phyloP scores from a whole-genome alignment of 2,329 filamentous ascomycete species.

The Beauveria scarabaeidicola region DNA sequence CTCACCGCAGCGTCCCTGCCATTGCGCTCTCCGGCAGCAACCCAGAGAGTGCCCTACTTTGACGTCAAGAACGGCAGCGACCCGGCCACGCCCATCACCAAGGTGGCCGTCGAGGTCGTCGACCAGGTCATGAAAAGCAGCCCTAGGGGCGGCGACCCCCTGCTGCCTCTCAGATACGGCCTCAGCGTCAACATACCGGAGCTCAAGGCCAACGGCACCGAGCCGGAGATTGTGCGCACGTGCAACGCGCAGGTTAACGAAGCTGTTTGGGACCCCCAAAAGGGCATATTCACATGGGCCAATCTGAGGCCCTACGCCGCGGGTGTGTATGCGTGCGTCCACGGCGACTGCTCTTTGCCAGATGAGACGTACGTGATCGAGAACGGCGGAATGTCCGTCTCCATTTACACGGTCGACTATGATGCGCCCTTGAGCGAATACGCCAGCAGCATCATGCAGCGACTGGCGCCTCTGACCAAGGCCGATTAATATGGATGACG shows the following conservation, averaged over 20 bases:
- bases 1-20: conserved; percentile 39
- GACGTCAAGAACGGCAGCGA: conserved; percentile 31
- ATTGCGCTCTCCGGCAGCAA: conserved; percentile 40
- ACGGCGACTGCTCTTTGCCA: conserved; percentile 41
- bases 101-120: conserved; percentile 35
- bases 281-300: conserved; percentile 34
- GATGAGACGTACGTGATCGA: conserved; percentile 41
- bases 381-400: conserved; percentile 32
- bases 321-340: conserved; percentile 40
- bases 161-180: conserved; percentile 43
- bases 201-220: conserved; percentile 30
- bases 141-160: conserved; percentile 18
- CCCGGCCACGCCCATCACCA: conserved; percentile 33
- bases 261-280: conserved; percentile 34
- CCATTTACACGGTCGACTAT: conserved; percentile 42
- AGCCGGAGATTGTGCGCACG: conserved; percentile 37
- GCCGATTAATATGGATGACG: neutral
- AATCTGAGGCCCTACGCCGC: conserved; percentile 28
- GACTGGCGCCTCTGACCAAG: conserved; percentile 17
- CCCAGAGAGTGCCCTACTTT: conserved; percentile 31
- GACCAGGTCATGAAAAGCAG: conserved; percentile 34
- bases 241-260: conserved; percentile 38
- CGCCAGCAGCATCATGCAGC: conserved; percentile 18
- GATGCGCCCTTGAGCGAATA: conserved; percentile 30
- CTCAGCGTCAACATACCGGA: conserved; percentile 41